Percentiles rank a stretch among this genome's conserved stretches.
phyloP scores from a whole-genome alignment of 257 asterid species.

The Handroanthus guayacan region DNA sequence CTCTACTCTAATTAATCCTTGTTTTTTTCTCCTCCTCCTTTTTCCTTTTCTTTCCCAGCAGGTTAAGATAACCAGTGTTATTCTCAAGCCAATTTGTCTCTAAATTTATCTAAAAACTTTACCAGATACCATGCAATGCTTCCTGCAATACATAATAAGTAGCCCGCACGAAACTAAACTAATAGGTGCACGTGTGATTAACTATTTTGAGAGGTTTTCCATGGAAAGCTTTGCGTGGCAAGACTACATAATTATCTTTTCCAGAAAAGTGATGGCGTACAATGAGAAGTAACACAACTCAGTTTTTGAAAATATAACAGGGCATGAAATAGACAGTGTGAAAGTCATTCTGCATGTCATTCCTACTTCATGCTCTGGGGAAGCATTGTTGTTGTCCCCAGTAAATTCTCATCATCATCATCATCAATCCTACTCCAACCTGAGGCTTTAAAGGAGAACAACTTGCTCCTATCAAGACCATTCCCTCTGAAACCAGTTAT shows the following conservation, averaged over 20 bases:
- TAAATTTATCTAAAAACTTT: neutral
- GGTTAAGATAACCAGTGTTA: neutral
- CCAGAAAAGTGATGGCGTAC: conserved; percentile 12
- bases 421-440: conserved; percentile 70
- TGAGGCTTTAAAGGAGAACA: conserved; percentile 60
- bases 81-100: neutral
- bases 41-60: neutral
- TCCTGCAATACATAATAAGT: conserved; percentile 14
- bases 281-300: conserved; percentile 24
- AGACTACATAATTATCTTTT: neutral
- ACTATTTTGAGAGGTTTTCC: neutral
- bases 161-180: neutral
- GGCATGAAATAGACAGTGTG: conserved; percentile 31
- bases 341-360: conserved; percentile 15
- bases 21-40: neutral
- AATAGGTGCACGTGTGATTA: neutral
- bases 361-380: conserved; percentile 54
- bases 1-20: neutral
- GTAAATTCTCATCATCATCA: conserved; percentile 60
- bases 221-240: neutral
- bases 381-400: conserved; percentile 62
- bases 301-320: conserved; percentile 8
- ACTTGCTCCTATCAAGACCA: conserved; percentile 57
- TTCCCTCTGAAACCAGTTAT: conserved; percentile 84
- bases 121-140: neutral